Evolutionary conservation across 192 early-diverging fungal species (phyloP).

Genomic region (Ambispora gerdemannii): DNA sequence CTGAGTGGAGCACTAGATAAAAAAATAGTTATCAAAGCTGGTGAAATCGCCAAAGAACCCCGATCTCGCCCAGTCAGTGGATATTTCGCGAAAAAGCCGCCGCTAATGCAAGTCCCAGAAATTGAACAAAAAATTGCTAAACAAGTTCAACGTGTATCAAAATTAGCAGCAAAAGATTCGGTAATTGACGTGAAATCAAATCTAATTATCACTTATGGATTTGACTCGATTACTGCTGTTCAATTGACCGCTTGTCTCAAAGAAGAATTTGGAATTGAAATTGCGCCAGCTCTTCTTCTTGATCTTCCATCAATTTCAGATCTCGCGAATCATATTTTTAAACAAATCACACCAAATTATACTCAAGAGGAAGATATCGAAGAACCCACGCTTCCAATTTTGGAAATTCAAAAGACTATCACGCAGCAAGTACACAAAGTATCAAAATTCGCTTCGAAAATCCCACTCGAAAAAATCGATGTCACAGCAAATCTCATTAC

Average conservation of each 20-base stretch:
- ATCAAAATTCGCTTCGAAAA: background rate
- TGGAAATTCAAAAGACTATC: background rate
- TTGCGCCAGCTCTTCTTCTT: constrained; percentile 2
- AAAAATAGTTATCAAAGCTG: constrained; percentile 4
- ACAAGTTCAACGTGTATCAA: constrained; percentile 8
- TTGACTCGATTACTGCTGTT: constrained; percentile 18
- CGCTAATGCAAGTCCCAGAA: background rate
- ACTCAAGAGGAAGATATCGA: background rate
- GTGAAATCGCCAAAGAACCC: background rate
- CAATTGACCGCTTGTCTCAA: constrained; percentile 24
- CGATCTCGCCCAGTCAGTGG: background rate
- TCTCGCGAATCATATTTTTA: background rate
- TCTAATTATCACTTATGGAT: constrained; percentile 13
- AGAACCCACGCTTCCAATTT: background rate
- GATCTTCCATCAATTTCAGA: constrained; percentile 3
- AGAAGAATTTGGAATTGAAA: constrained; percentile 18
- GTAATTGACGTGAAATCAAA: background rate
- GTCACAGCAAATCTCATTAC: constrained; percentile 14
- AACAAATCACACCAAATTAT: background rate
- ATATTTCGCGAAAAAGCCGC: background rate
- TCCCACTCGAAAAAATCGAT: background rate
- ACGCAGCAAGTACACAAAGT: background rate
- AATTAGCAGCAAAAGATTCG: constrained; percentile 3
- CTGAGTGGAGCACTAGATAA: constrained; percentile 14
- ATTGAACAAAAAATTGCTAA: constrained; percentile 1